Evolutionary conservation across 768 basidiomycete species (phyloP), one percentile per base, ranked within the genome.

Genomic region (Postia placenta): DNA sequence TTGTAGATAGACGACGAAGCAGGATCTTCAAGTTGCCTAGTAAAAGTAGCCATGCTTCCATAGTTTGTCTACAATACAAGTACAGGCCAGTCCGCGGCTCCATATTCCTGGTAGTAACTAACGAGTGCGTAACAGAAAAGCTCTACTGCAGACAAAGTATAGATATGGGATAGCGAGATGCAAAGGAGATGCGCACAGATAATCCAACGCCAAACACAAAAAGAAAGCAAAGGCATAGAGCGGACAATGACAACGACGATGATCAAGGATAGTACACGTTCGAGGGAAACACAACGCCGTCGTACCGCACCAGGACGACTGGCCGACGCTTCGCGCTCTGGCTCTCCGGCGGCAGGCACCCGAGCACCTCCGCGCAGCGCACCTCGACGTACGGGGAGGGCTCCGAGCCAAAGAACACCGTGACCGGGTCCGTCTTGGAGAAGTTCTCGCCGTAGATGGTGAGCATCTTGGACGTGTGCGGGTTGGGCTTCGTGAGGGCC

Each of bases 381-480:
- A 92, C 82, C 69, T 92, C 89, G 53, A 87, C 85, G 62, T 81
- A 87, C n/a, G 86, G 85, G 50, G 87, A 89, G 46, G 85, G 87
- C 65, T 90, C 87, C 22, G 83, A 80, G 36, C 92, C 91, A 58
- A 93, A 91, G 75, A 89, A 93, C 45, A 93, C 81, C 39, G 76
- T 79, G 51, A 89, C 74, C 30, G 90, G 87, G 50, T 92, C 87
- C 33, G 76, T 66, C 73, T 91, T 92, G 61, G 77, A 80, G 66
- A 93, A 91, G 69, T 92, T 88, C 68, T 92, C 88, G 50, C 91
- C 92, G 59, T 92, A 89, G 1, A 93, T 74, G 22, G 89, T 92
- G 55, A 92, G 67, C 80, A 89, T 81, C 69, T 90, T 86, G 22
- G 79, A 77, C 28, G 81, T 75, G 57, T 87, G 84, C 23, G 86